These are phyloP conservation scores for Rhipidocladum racemiflorum DNA, from an alignment of 176 grass and related monocot species.

Conservation along the genomic window DNA sequence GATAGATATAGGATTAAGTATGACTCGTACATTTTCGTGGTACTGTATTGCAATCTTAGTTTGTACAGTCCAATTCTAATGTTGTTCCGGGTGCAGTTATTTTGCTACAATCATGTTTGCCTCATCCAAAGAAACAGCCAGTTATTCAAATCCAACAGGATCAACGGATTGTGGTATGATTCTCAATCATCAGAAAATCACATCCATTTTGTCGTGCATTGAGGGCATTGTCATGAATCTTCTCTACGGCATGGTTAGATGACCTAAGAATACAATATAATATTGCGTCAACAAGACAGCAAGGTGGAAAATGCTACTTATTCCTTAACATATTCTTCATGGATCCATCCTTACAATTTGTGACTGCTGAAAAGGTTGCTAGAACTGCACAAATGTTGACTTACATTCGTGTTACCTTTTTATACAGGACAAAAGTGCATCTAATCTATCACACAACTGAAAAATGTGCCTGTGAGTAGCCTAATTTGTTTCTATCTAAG, in stretches of 20 bases:
- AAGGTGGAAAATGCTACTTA: background rate
- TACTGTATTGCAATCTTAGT: background rate
- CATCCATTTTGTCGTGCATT: background rate
- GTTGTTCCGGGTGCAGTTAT: background rate
- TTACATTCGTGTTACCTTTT: background rate
- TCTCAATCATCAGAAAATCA: background rate
- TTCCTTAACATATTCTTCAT: background rate
- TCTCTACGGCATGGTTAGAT: background rate
- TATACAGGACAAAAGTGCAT: background rate
- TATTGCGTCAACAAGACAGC: background rate
- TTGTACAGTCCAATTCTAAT: background rate
- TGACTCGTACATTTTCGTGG: background rate
- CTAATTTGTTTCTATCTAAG: conserved; percentile 31
- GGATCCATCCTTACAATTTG: background rate
- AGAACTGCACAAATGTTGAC: conserved; percentile 15
- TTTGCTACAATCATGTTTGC: background rate
- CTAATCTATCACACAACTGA: background rate
- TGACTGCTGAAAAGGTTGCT: conserved; percentile 7
- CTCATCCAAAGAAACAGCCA: background rate
- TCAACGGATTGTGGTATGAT: background rate
- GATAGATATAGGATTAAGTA: background rate
- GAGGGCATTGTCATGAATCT: background rate
- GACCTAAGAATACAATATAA: background rate
- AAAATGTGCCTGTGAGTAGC: background rate
- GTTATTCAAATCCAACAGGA: background rate